Conservation (phyloP, 179 eudicot genomes). For the Beta corolliflora region DNA sequence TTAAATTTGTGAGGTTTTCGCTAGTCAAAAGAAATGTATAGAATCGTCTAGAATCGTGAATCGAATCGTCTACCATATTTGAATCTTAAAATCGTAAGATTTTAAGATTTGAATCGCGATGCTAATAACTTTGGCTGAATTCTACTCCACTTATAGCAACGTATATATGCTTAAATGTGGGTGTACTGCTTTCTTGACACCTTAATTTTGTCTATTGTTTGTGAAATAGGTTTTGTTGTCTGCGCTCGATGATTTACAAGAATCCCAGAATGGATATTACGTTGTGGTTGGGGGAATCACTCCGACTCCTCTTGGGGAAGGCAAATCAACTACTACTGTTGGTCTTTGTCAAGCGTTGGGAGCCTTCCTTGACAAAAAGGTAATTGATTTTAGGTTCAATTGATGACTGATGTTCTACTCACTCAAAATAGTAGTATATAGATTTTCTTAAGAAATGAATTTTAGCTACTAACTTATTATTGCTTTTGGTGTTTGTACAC, state of each 20-base stretch:
- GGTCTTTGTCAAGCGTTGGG: slow-evolving; percentile 98
- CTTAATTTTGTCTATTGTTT: neutral
- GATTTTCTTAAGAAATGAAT: neutral
- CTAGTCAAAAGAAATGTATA: too few relatives aligned
- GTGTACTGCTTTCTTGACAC: slow-evolving; percentile 7
- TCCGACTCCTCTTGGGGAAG: slow-evolving; percentile 98
- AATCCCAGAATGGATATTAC: slow-evolving; percentile 76
- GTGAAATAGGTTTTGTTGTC: slow-evolving; percentile 69
- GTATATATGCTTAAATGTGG: neutral
- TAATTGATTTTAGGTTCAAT: slow-evolving; percentile 15
- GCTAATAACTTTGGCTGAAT: too few relatives aligned
- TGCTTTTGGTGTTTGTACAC: neutral
- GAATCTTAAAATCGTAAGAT: too few relatives aligned
- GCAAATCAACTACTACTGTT: slow-evolving; percentile 96
- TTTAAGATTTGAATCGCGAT: too few relatives aligned
- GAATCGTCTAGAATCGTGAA: too few relatives aligned
- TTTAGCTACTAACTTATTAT: neutral
- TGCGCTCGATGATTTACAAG: slow-evolving; percentile 71
- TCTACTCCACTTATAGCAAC: neutral
- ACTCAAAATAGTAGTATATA: neutral
- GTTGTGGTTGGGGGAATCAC: slow-evolving; percentile 99
- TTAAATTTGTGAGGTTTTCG: too few relatives aligned
- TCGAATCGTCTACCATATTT: too few relatives aligned
- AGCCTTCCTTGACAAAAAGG: slow-evolving; percentile 96
- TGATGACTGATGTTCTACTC: neutral